A percentile compares a stretch with the other conserved stretches of the same genome.
Evolutionary conservation across 192 early-diverging fungal species (phyloP).

Genomic region (Dimargaris verticillata): DNA sequence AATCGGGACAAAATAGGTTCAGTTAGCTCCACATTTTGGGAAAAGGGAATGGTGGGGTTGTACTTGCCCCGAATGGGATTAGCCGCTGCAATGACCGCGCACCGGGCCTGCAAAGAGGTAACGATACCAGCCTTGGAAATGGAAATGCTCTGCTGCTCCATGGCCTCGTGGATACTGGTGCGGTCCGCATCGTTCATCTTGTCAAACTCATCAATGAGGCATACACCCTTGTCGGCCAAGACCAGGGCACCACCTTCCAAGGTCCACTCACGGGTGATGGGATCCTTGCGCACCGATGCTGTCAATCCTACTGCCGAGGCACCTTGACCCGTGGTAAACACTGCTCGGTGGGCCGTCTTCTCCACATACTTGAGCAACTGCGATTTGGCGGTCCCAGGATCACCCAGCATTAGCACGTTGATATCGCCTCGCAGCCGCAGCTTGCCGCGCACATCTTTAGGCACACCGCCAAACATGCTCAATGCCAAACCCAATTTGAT

Average conservation of each 20-base stretch:
- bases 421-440: constrained; percentile 95
- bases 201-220: constrained; percentile 81
- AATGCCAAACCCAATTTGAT: constrained; percentile 89
- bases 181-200: constrained; percentile 84
- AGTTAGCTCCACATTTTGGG: constrained; percentile 93
- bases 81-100: constrained; percentile 64
- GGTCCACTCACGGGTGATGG: constrained; percentile 76
- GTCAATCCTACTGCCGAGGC: constrained; percentile 74
- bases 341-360: constrained; percentile 66
- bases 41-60: constrained; percentile 79
- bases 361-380: constrained; percentile 78
- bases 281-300: constrained; percentile 67
- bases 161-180: constrained; percentile 89
- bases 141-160: constrained; percentile 82
- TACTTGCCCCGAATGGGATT: constrained; percentile 77
- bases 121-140: constrained; percentile 81
- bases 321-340: constrained; percentile 76
- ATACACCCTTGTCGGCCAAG: constrained; percentile 73
- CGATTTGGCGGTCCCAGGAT: constrained; percentile 77
- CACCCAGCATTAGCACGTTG: constrained; percentile 85
- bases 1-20: constrained; percentile 98
- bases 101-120: constrained; percentile 69
- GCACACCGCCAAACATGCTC: constrained; percentile 88
- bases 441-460: constrained; percentile 88
- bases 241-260: constrained; percentile 79